Evolutionary conservation across 805 yeast genomes (phyloP).

Genomic region (Saccharomyces paradoxus): DNA sequence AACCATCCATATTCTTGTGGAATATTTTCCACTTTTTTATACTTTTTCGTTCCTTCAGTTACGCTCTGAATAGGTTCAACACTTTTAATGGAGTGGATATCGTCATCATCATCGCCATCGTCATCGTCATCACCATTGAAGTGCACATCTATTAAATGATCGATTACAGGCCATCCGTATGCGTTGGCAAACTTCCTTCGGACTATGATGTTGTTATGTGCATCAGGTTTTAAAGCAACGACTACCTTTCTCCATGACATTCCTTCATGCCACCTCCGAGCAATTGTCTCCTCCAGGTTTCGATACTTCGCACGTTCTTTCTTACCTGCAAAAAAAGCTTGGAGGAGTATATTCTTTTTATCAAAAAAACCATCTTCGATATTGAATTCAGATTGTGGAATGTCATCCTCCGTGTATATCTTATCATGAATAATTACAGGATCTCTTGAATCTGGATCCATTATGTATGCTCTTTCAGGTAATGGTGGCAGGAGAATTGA

Average conservation of each 20-base stretch:
- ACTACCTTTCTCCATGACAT: constrained; percentile 89
- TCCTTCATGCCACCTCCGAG: constrained; percentile 76
- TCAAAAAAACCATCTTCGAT: constrained; percentile 11
- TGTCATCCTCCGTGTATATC: constrained; percentile 44
- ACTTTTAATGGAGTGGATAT: neutral
- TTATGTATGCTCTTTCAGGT: constrained; percentile 53
- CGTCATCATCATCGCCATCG: neutral
- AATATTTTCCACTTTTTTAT: constrained; percentile 11
- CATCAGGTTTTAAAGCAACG: constrained; percentile 81
- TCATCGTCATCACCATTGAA: constrained; percentile 32
- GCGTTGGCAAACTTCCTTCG: constrained; percentile 82
- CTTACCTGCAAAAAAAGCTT: constrained; percentile 23
- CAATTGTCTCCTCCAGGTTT: constrained; percentile 52
- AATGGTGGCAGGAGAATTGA: constrained; percentile 61
- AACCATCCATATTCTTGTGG: constrained; percentile 42
- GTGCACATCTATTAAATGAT: constrained; percentile 54
- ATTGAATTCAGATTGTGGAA: constrained; percentile 31
- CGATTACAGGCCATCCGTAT: constrained; percentile 76
- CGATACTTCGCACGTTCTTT: constrained; percentile 4
- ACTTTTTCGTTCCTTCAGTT: neutral
- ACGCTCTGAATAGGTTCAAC: neutral
- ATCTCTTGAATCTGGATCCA: constrained; percentile 54
- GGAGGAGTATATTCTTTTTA: constrained; percentile 26
- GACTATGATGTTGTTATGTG: constrained; percentile 88
- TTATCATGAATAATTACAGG: constrained; percentile 62